phyloP scores from a whole-genome alignment of 306 rosid genomes.

The Vicia villosa region DNA sequence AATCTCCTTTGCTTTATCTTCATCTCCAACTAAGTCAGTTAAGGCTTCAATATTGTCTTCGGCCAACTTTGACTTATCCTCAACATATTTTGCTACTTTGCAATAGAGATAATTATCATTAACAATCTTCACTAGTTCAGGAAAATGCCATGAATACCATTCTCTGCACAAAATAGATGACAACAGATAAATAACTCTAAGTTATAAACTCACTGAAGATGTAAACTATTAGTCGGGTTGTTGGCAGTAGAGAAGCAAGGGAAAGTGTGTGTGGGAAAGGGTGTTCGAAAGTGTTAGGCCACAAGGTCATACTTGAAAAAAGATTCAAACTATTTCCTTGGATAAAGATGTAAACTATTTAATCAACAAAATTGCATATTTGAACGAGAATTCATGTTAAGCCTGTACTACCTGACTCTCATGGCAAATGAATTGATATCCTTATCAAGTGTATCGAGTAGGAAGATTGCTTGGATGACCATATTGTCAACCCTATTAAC shows the following conservation, averaged over 20 bases:
- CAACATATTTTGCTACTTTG: constrained; percentile 70
- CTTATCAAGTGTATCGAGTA: constrained; percentile 92
- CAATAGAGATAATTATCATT: constrained; percentile 90
- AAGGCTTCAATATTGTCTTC: constrained; percentile 69
- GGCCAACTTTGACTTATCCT: constrained; percentile 74
- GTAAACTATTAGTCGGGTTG: not conserved
- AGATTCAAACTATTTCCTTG: not conserved
- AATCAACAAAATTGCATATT: not conserved
- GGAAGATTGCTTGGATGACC: constrained; percentile 98
- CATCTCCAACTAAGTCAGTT: constrained; percentile 84
- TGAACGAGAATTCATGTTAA: constrained; percentile 2
- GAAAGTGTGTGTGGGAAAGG: too few relatives aligned
- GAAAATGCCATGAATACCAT: constrained; percentile 99
- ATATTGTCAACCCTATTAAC: constrained; percentile 96
- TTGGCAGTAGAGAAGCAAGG: too few relatives aligned
- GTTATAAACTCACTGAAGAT: not conserved
- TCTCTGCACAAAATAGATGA: constrained; percentile 55
- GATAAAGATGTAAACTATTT: not conserved
- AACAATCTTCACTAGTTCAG: constrained; percentile 91
- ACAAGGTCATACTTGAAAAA: not conserved
- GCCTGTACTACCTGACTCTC: constrained; percentile 85
- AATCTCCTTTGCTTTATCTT: constrained; percentile 93
- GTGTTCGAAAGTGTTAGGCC: not conserved
- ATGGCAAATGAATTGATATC: constrained; percentile 90
- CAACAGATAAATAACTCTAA: not conserved